Percentiles rank a stretch among this genome's conserved stretches.
Evolutionary conservation across 2,329 filamentous ascomycete species (phyloP).

Genomic region (Cercospora berteroae): DNA sequence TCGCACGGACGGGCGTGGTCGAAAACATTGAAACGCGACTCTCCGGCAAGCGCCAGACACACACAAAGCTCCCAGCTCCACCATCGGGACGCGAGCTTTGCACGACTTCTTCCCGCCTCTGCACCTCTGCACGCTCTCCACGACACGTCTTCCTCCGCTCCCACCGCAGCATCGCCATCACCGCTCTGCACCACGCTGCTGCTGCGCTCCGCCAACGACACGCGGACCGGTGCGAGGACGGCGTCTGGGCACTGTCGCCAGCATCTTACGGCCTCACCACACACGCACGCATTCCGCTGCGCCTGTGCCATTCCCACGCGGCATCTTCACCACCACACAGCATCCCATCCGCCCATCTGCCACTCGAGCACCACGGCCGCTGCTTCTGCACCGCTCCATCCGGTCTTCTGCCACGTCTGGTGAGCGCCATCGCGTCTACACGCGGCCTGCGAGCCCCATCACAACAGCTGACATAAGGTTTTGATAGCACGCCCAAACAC

Average conservation of each 20-base stretch:
- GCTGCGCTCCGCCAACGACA: neutral
- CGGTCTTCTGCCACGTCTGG: constrained; percentile 24
- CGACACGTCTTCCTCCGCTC: constrained; percentile 3
- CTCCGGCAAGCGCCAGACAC: constrained; percentile 10
- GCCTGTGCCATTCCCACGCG: constrained; percentile 8
- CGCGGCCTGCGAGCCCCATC: constrained; percentile 28
- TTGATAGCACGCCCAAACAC: constrained; percentile 27
- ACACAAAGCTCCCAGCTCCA: constrained; percentile 11
- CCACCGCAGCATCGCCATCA: neutral
- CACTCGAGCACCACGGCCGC: neutral
- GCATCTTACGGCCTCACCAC: neutral
- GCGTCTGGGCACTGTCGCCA: neutral
- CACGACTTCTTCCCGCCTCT: constrained; percentile 12
- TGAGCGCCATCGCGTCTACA: constrained; percentile 36
- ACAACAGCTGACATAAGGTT: constrained; percentile 33
- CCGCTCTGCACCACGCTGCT: neutral
- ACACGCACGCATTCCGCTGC: neutral
- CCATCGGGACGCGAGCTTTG: constrained; percentile 12
- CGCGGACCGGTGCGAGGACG: neutral
- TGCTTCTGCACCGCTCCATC: constrained; percentile 19
- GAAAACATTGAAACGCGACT: constrained; percentile 11
- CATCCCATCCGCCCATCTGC: constrained; percentile 11
- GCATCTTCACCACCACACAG: constrained; percentile 10
- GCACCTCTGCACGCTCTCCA: neutral
- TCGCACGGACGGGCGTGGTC: neutral